Conservation (phyloP, 495 filamentous ascomycete genomes). For the Aspergillus heteromorphus region DNA sequence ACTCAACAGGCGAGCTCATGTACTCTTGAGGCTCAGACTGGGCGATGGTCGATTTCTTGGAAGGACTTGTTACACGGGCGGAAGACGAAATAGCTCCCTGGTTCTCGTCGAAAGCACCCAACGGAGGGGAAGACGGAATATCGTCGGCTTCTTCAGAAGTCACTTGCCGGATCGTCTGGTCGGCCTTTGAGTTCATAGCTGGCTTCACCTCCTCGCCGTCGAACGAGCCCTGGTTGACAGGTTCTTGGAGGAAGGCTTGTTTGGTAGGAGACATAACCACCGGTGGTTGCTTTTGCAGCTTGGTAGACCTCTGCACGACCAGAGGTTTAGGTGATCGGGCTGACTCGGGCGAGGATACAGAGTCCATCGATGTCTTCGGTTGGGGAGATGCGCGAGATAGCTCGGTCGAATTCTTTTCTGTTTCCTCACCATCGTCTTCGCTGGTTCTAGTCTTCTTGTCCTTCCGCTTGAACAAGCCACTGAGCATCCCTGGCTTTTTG, state of each 20-base stretch:
- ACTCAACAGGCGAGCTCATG: constrained; percentile 22
- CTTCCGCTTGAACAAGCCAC: constrained; percentile 91
- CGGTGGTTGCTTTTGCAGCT: constrained; percentile 68
- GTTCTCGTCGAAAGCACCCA: constrained; percentile 15
- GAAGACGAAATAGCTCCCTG: constrained; percentile 6
- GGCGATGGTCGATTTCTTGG: constrained; percentile 24
- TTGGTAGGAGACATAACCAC: constrained; percentile 46
- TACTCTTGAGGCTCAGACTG: constrained; percentile 17
- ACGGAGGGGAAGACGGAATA: constrained; percentile 15
- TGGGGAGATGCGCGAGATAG: constrained; percentile 46
- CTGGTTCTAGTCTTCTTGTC: constrained; percentile 73
- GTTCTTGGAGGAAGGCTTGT: constrained; percentile 17
- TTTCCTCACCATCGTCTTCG: constrained; percentile 61
- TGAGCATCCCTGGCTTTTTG: constrained; percentile 87
- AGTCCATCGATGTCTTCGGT: constrained; percentile 48
- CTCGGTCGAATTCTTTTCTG: constrained; percentile 57
- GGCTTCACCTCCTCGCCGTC: constrained; percentile 9
- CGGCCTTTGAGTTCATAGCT: constrained; percentile 14
- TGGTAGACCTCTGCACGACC: constrained; percentile 52
- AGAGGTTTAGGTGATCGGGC: constrained; percentile 30
- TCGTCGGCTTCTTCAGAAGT: constrained; percentile 27
- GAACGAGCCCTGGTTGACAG: constrained; percentile 7
- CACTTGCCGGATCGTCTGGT: constrained; percentile 40
- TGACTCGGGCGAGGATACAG: constrained; percentile 19
- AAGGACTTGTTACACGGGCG: constrained; percentile 6